Evolutionary conservation across 352 stramenopile species (phyloP), one percentile per base, ranked within the genome.

Genomic region (Globisporangium viniferum): DNA sequence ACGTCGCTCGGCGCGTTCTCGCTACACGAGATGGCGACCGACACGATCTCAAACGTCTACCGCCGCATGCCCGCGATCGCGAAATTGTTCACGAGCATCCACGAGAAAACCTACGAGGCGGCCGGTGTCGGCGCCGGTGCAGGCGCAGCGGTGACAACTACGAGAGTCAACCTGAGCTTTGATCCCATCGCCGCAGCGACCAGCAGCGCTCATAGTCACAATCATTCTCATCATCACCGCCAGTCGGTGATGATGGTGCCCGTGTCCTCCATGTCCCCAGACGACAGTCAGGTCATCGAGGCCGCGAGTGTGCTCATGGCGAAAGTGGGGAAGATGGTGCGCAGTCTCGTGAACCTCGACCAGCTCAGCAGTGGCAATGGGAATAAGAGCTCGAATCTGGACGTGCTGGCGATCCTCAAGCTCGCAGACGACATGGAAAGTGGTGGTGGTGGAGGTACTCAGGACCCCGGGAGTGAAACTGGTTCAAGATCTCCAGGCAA

Each of bases 321-420:
- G 14, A 89, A 90, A 59, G 59, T 90, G 14, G 76, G 79, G 62
- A 88, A 84, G 41, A 84, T 91, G 59, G 78, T 91, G 54, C 81
- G 81, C 24, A 84, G 71, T 24, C 74, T 91, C n/a, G 78, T 74
- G 27, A 73, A 76, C 14, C 66, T 91, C 6, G 64, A 78, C 0
- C 77, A 80, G 22, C 71, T 74, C 20, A 65, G 15, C n/a, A n/a
- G 24, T 2, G 31, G 27, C 6, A 14, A 7, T 20, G 60, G 7
- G 15, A 22, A 22, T 2, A 68, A 71, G 15, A 81, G 51, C 3
- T 51, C 72, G 27, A 82, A 65, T 1, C 58, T 73, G 22, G 72
- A 89, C 51, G 75, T 79, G 1, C 62, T 84, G 27, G 65, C 64
- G 53, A 75, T 91, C 57, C 76, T 91, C 62, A 75, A 81, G 59